These are phyloP conservation scores for Ampelomyces quisqualis DNA, from an alignment of 2,329 filamentous ascomycete species.

Conservation along the genomic window DNA sequence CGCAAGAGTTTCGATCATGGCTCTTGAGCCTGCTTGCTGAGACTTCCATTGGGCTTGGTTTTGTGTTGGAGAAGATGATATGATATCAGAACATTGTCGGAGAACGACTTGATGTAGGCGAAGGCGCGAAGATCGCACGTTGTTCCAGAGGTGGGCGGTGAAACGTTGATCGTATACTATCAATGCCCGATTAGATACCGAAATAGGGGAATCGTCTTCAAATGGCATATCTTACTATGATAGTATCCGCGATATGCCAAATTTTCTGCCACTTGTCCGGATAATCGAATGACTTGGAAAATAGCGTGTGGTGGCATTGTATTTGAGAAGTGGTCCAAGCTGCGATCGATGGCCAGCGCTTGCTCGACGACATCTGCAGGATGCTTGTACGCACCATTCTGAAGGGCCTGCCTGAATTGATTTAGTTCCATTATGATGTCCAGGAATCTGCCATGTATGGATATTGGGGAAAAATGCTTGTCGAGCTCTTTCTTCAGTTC, in stretches of 20 bases:
- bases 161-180: slow-evolving; percentile 16
- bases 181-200: too few relatives aligned
- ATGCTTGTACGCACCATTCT: not conserved
- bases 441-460: slow-evolving; percentile 17
- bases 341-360: slow-evolving; percentile 17
- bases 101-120: slow-evolving; percentile 27
- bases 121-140: slow-evolving; percentile 23
- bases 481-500: slow-evolving; percentile 11
- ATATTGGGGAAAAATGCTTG: slow-evolving; percentile 2
- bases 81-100: slow-evolving; percentile 12
- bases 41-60: slow-evolving; percentile 1
- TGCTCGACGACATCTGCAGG: slow-evolving; percentile 11
- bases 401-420: slow-evolving; percentile 16
- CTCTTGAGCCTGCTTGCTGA: slow-evolving; percentile 14
- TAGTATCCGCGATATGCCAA: slow-evolving; percentile 24
- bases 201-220: too few relatives aligned
- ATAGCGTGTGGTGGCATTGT: slow-evolving; percentile 15
- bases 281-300: slow-evolving; percentile 13
- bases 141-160: slow-evolving; percentile 31
- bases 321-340: slow-evolving; percentile 14
- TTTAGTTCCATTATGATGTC: slow-evolving; percentile 21
- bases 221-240: slow-evolving; percentile 16
- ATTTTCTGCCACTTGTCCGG: slow-evolving; percentile 3
- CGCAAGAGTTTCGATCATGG: slow-evolving; percentile 11
- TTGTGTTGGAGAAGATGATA: not conserved